Evolutionary conservation across 2,329 filamentous ascomycete genomes (phyloP).

Genomic region (Aspergillus brasiliensis): DNA sequence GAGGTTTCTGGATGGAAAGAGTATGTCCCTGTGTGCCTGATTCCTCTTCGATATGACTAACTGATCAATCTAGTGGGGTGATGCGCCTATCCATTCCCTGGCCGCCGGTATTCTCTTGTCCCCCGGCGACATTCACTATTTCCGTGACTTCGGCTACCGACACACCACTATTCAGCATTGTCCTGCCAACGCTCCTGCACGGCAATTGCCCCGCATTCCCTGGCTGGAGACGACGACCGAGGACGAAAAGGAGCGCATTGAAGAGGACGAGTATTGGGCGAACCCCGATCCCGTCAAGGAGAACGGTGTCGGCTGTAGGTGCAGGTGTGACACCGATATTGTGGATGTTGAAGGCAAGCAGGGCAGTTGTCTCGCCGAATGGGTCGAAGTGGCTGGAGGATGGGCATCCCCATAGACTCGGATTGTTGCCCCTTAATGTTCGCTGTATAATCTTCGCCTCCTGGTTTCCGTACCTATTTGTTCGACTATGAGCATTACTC

Average conservation of each 20-base stretch:
- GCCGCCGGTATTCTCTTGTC: slow-evolving; percentile 85
- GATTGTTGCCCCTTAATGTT: slow-evolving; percentile 20
- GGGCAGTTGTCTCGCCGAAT: slow-evolving; percentile 90
- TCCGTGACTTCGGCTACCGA: slow-evolving; percentile 96
- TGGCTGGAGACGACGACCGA: slow-evolving; percentile 79
- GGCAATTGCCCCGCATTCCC: slow-evolving; percentile 77
- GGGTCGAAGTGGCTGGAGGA: slow-evolving; percentile 95
- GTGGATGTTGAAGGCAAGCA: slow-evolving; percentile 97
- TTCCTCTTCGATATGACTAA: slow-evolving; percentile 3
- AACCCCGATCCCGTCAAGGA: slow-evolving; percentile 83
- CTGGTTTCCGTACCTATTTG: slow-evolving; percentile 33
- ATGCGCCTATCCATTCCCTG: slow-evolving; percentile 96
- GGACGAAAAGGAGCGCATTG: slow-evolving; percentile 79
- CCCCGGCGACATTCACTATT: slow-evolving; percentile 90
- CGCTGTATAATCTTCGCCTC: slow-evolving; percentile 34
- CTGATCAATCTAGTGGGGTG: slow-evolving; percentile 74
- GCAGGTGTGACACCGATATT: slow-evolving; percentile 95
- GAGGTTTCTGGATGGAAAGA: slow-evolving; percentile 98
- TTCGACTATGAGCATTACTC: slow-evolving; percentile 38
- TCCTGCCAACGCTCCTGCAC: slow-evolving; percentile 87
- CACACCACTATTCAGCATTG: slow-evolving; percentile 99
- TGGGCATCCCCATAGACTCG: slow-evolving; percentile 67
- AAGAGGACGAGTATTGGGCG: slow-evolving; percentile 97
- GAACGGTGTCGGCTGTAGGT: slow-evolving; percentile 95
- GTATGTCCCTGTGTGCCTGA: slow-evolving; percentile 57